Percentiles rank a stretch among this genome's conserved stretches.
Evolutionary conservation across 306 rosid species (phyloP).

Genomic region (Cercis canadensis): DNA sequence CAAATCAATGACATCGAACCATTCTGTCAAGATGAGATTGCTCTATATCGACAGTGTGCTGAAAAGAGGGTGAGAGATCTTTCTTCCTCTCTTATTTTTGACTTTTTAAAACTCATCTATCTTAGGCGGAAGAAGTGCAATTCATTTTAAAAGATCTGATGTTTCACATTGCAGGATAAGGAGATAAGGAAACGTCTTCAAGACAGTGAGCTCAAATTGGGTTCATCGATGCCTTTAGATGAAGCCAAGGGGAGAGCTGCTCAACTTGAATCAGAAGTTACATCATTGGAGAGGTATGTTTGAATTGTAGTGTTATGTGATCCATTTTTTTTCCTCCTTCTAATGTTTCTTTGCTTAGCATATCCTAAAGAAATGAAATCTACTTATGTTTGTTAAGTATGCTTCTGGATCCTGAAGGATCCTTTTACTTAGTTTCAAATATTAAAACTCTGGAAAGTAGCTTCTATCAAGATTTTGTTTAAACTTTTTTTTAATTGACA

Average conservation of each 20-base stretch:
- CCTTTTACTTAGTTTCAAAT: slow-evolving; percentile 28
- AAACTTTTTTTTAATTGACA: neutral
- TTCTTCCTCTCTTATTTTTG: slow-evolving; percentile 7
- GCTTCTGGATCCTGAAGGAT: slow-evolving; percentile 9
- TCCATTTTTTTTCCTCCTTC: neutral
- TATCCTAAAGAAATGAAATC: slow-evolving; percentile 2
- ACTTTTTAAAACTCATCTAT: slow-evolving; percentile 9
- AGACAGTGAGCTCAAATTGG: slow-evolving; percentile 86
- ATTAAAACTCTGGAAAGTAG: neutral
- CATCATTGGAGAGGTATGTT: slow-evolving; percentile 77
- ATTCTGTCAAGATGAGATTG: slow-evolving; percentile 95
- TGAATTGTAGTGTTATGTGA: slow-evolving; percentile 11
- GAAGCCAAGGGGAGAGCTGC: slow-evolving; percentile 80
- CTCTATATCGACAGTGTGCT: slow-evolving; percentile 73
- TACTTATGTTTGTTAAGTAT: neutral
- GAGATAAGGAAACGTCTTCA: slow-evolving; percentile 77
- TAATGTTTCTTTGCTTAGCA: slow-evolving; percentile 1
- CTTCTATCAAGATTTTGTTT: slow-evolving; percentile 16
- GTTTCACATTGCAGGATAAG: slow-evolving; percentile 60
- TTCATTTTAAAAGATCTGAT: slow-evolving; percentile 21
- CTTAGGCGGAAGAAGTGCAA: neutral
- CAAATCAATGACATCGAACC: slow-evolving; percentile 97
- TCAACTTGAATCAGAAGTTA: slow-evolving; percentile 85
- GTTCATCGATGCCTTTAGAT: slow-evolving; percentile 86
- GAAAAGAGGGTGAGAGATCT: slow-evolving; percentile 80